These are phyloP conservation scores for Paramecium sonneborni DNA, from an alignment of 73 alveolate genomes.

Conservation along the genomic window DNA sequence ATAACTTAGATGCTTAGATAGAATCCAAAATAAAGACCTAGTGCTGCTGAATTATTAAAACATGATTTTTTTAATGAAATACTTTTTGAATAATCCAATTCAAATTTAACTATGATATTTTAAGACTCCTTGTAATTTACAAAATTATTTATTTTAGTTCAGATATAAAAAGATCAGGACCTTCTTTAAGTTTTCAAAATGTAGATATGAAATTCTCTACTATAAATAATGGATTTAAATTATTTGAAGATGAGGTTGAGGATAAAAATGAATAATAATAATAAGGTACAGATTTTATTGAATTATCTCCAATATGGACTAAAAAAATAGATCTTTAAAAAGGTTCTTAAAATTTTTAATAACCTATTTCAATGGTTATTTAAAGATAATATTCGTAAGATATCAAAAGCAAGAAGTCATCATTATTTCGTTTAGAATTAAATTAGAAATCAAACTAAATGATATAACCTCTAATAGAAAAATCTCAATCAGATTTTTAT, in stretches of 20 bases:
- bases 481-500: no score
- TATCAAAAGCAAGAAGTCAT: background rate
- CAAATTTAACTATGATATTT: background rate
- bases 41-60: background rate
- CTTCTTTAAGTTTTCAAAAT: background rate
- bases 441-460: background rate
- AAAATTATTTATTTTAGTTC: background rate
- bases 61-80: slow-evolving; percentile 4
- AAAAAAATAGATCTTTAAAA: background rate
- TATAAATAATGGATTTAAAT: background rate
- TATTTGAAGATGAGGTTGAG: background rate
- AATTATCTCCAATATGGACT: slow-evolving; percentile 7
- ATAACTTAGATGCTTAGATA: background rate
- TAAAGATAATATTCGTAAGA: background rate
- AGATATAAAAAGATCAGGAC: background rate
- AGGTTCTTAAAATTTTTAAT: background rate
- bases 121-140: background rate
- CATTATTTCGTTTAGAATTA: background rate
- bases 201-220: background rate
- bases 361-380: background rate
- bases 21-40: slow-evolving; percentile 2
- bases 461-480: no score
- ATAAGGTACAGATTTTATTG: background rate
- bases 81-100: background rate
- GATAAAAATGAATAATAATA: background rate